Conservation (phyloP, 495 filamentous ascomycete genomes). For the Hypoxylon crocopeplum region DNA sequence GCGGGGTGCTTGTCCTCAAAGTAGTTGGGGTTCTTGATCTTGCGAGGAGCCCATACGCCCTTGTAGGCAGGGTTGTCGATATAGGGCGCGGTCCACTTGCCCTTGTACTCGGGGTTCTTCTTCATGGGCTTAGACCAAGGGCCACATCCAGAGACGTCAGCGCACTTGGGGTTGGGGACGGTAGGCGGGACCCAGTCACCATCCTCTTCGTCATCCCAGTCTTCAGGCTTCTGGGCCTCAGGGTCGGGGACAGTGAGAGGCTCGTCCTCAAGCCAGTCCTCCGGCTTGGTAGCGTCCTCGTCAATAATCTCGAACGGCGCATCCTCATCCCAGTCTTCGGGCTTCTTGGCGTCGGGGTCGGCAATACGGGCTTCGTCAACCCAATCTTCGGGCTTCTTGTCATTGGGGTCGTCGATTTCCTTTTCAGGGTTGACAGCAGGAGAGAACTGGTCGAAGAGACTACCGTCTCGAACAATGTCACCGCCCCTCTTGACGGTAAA, state of each 20-base stretch:
- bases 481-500: conserved; percentile 91
- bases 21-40: conserved; percentile 96
- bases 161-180: conserved; percentile 94
- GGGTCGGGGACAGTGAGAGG: conserved; percentile 87
- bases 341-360: conserved; percentile 94
- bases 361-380: conserved; percentile 89
- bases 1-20: conserved; percentile 97
- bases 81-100: conserved; percentile 92
- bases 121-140: conserved; percentile 91
- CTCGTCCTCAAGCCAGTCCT: conserved; percentile 96
- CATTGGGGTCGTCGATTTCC: conserved; percentile 97
- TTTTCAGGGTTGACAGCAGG: conserved; percentile 92
- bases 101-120: conserved; percentile 98
- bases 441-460: conserved; percentile 91
- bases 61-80: conserved; percentile 99
- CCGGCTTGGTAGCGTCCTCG: conserved; percentile 88
- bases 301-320: conserved; percentile 95
- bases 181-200: conserved; percentile 97
- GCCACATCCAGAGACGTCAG: conserved; percentile 91
- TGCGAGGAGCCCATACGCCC: conserved; percentile 90
- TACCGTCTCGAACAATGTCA: conserved; percentile 82
- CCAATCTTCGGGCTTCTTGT: conserved; percentile 95
- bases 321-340: conserved; percentile 99
- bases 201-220: conserved; percentile 99
- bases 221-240: conserved; percentile 97